Evolutionary conservation across 1,284 basidiomycete genomes (phyloP).

Genomic region (Austroboletus novae-zelandiae): DNA sequence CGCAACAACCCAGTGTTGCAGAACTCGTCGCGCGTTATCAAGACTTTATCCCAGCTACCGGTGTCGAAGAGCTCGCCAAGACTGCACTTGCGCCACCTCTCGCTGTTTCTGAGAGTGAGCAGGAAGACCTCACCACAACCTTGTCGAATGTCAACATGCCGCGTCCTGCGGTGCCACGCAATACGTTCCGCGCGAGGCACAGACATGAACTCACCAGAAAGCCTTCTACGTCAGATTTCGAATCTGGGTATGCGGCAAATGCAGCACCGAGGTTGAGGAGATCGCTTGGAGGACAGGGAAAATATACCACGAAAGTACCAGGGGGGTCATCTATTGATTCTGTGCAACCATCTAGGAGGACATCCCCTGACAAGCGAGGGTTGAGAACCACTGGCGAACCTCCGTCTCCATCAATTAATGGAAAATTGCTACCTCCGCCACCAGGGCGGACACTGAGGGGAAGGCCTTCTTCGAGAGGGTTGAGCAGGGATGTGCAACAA

Average conservation of each 20-base stretch:
- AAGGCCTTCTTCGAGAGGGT: constrained; percentile 40
- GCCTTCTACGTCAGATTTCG: constrained; percentile 78
- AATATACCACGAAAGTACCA: constrained; percentile 52
- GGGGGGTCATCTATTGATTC: constrained; percentile 52
- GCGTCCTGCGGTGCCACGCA: constrained; percentile 34
- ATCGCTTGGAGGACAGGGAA: constrained; percentile 35
- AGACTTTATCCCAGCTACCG: constrained; percentile 69
- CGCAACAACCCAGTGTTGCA: constrained; percentile 68
- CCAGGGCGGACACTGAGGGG: constrained; percentile 36
- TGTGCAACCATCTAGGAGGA: constrained; percentile 55
- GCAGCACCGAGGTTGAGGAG: constrained; percentile 63
- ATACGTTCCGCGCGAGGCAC: constrained; percentile 46
- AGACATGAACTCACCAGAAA: constrained; percentile 49
- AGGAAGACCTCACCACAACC: constrained; percentile 48
- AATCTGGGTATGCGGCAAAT: constrained; percentile 87
- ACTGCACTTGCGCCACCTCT: constrained; percentile 61
- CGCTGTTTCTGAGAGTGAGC: constrained; percentile 68
- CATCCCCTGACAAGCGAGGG: constrained; percentile 70
- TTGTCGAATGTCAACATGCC: constrained; percentile 20
- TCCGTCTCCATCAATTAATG: constrained; percentile 43
- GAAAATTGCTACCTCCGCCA: constrained; percentile 20
- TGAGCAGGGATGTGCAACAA: constrained; percentile 51
- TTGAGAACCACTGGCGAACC: constrained; percentile 35
- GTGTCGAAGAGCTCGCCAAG: constrained; percentile 65
- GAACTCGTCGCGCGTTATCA: constrained; percentile 85